Evolutionary conservation across 2,329 filamentous ascomycete genomes (phyloP), one percentile per base, ranked within the genome.

Genomic region (Thelonectria blattea): DNA sequence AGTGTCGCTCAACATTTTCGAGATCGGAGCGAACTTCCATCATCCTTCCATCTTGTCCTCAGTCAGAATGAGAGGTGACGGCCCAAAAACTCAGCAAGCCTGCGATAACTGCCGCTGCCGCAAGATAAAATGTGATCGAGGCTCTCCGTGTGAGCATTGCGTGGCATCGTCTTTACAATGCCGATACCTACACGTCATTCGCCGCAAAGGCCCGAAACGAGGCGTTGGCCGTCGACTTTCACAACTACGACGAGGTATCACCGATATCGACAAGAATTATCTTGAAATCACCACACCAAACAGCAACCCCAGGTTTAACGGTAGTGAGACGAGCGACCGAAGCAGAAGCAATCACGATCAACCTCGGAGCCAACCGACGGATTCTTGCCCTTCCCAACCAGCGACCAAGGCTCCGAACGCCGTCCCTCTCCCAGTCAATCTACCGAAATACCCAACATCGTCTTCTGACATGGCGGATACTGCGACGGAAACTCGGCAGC

Each of bases 51-150:
- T 37, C 4, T 15, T 7, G 15, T 6, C 34, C 34, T 14, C 34
- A 24, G 6, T 37, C 34, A 15, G 4, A 37, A 37, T 37, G 34
- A 37, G 34, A 14, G 34, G 34, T 15, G 34, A 37, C 34, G 34
- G 34, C 34, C 62, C 46, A 34, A 61, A 60, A 37, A 58, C 65
- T 11, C 42, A 57, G 27, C 71, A 73, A 48, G 70, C 71, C 7
- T 73, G 71, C 60, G 71, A 73, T 47, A 73, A 68, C 56, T 73
- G 71, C 42, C 71, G 71, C 42, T 73, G 68, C 47, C 68, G 73
- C 54, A 75, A 75, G 56, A 71, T 74, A 52, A 75, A 73, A 55
- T 75, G 73, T 52, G 73, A 75, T 56, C 71, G 73, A 12, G 70
- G 66, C 2, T 46, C 67, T 24, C 73, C 72, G 8, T 74, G 72